phyloP scores from a whole-genome alignment of 805 yeast genomes.

The Candida insectorum region DNA sequence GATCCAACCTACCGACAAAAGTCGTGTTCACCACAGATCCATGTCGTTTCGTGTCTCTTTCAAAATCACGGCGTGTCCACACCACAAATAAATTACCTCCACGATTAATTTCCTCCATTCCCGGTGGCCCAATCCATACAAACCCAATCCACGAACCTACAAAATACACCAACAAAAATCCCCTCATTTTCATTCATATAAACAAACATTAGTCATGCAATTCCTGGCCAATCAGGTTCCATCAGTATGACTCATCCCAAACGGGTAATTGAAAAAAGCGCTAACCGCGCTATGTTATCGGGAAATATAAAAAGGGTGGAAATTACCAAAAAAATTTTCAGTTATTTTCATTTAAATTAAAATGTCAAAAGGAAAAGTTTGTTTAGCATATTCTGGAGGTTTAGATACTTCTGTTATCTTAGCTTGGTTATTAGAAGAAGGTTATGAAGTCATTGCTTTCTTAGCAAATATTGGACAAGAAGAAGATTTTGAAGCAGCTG shows the following conservation, averaged over 20 bases:
- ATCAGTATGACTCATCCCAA: conserved; percentile 14
- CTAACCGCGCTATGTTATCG: conserved; percentile 29
- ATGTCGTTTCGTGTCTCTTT: too few relatives aligned
- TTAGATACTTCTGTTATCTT: conserved; percentile 95
- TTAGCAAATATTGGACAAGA: conserved; percentile 99
- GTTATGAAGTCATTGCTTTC: conserved; percentile 97
- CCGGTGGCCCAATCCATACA: too few relatives aligned
- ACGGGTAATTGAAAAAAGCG: conserved; percentile 9
- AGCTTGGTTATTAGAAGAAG: conserved; percentile 97
- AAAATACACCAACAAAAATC: too few relatives aligned
- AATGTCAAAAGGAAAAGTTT: conserved; percentile 98
- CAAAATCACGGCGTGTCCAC: too few relatives aligned
- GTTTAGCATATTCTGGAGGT: conserved; percentile 99
- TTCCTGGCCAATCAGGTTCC: too few relatives aligned
- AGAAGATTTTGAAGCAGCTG: conserved; percentile 97
- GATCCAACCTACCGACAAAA: too few relatives aligned
- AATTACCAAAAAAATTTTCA: conserved; percentile 4
- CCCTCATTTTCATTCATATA: too few relatives aligned
- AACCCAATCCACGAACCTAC: too few relatives aligned
- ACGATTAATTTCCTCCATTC: too few relatives aligned
- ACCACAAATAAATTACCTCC: too few relatives aligned
- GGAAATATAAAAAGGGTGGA: conserved; percentile 8
- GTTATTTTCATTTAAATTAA: conserved; percentile 1
- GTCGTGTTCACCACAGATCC: too few relatives aligned
- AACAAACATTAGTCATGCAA: too few relatives aligned